Base-by-base conservation (phyloP, 768 basidiomycete species). In the Mycena leptocephala region DNA sequence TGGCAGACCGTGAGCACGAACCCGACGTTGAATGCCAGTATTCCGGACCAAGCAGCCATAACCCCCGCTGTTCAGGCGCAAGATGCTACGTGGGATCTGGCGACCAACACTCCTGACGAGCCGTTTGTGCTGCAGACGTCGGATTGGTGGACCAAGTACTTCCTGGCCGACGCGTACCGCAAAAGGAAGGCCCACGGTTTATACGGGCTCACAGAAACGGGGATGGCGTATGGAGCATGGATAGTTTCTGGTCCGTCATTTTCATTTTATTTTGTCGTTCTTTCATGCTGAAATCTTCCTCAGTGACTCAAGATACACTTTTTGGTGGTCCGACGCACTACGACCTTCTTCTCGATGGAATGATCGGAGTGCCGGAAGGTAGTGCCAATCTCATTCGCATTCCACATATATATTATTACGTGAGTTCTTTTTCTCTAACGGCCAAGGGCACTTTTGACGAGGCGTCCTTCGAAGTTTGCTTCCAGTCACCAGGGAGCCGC, bases 81-180 rank as follows among this genome's bases (percentile, higher is more conserved):
- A 37, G 72, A 73, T 33, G 72, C 72, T 24, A 73, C 72, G 26
- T 73, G 72, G 72, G 22, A 73, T 59, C 24, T 73, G 55, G 72
- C 72, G 32, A 66, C 46, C 20, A 32, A 55, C 9, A 66, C 72
- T 43, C 72, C 72, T 1, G 64, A 73, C 35, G 72, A 58, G 72
- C 72, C 72, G 43, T 73, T 66, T 39, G 72, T 73, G 56, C n/a
- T 32, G 56, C 72, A 73, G 41, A 73, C 64, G 14, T 66, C 72
- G 16, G 55, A 73, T 59, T 73, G 72, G 72, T 73, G 72, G 72
- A 73, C 72, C n/a, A 73, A 73, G 28, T 73, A 73, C 32, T 73
- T 73, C 26, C 6, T 73, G 30, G 30, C 64, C 32, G 72, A 73
- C 41, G 64, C 63, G 6, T 73, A 66, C 30, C 43, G 58, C 6